phyloP scores from a whole-genome alignment of 2,329 filamentous ascomycete genomes.

The Pleoardoris graminearum region DNA sequence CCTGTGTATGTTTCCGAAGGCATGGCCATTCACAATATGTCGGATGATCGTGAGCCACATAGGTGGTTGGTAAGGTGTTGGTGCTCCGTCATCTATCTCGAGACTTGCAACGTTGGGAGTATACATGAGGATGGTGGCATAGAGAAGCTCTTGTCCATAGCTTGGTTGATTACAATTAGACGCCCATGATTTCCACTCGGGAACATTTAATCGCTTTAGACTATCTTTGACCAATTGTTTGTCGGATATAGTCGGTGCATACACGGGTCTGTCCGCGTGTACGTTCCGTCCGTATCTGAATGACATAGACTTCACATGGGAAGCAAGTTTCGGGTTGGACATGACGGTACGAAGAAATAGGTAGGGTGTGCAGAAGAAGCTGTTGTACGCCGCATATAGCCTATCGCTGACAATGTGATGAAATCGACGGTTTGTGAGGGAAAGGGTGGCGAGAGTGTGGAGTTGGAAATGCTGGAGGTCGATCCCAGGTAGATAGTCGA shows the following conservation, averaged over 20 bases:
- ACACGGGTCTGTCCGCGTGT: constrained; percentile 10
- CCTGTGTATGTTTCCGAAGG: constrained; percentile 19
- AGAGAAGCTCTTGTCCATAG: constrained; percentile 21
- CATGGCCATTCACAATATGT: constrained; percentile 13
- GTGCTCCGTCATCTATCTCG: constrained; percentile 17
- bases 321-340: constrained; percentile 19
- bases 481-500: constrained; percentile 26
- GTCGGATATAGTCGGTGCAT: constrained; percentile 26
- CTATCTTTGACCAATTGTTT: constrained; percentile 34
- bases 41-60: constrained; percentile 29
- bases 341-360: constrained; percentile 34
- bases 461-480: constrained; percentile 21
- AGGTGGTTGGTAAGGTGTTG: constrained; percentile 7
- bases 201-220: constrained; percentile 21
- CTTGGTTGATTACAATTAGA: constrained; percentile 22
- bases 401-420: constrained; percentile 24
- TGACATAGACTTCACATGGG: constrained; percentile 19
- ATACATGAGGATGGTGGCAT: constrained; percentile 28
- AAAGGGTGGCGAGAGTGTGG: constrained; percentile 24
- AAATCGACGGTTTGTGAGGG: constrained; percentile 27
- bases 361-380: constrained; percentile 29
- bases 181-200: constrained; percentile 33
- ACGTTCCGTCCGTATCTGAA: constrained; percentile 19
- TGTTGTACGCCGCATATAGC: constrained; percentile 28
- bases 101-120: constrained; percentile 27